These are phyloP conservation scores for Thinopyrum elongatum DNA, from an alignment of 176 grass and related monocot genomes.

Conservation along the genomic window DNA sequence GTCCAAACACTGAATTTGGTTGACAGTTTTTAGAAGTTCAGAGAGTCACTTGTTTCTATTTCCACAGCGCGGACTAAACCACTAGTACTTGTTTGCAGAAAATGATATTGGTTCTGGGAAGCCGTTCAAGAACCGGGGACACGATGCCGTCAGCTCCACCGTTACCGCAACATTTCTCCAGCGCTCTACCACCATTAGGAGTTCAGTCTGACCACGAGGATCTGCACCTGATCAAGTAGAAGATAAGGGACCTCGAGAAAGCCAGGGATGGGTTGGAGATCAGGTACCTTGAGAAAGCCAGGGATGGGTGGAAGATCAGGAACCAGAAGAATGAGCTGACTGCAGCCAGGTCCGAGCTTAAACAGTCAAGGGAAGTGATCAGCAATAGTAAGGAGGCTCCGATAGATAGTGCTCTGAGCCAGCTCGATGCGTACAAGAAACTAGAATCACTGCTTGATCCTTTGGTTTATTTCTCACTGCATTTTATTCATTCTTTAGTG, in stretches of 20 bases:
- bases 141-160: conserved; percentile 25
- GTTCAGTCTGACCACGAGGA: background rate
- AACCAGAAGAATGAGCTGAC: conserved; percentile 9
- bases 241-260: conserved; percentile 11
- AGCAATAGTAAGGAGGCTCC: conserved; percentile 4
- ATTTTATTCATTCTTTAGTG: background rate
- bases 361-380: conserved; percentile 19
- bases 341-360: conserved; percentile 22
- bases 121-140: background rate
- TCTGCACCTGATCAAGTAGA: conserved; percentile 21
- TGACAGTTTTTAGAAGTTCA: background rate
- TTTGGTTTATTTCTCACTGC: conserved; percentile 2
- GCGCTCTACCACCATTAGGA: background rate
- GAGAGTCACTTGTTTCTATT: background rate
- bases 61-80: background rate
- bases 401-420: conserved; percentile 26
- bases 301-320: conserved; percentile 23
- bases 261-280: conserved; percentile 27
- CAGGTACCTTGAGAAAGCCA: background rate
- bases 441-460: conserved; percentile 12
- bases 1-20: background rate
- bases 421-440: conserved; percentile 24
- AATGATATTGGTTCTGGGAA: conserved; percentile 23
- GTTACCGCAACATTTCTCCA: conserved; percentile 12
- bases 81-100: conserved; percentile 18